Evolutionary conservation across 108 stramenopile genomes (phyloP), one percentile per base, ranked within the genome.

Genomic region (Skeletonema tropicum): DNA sequence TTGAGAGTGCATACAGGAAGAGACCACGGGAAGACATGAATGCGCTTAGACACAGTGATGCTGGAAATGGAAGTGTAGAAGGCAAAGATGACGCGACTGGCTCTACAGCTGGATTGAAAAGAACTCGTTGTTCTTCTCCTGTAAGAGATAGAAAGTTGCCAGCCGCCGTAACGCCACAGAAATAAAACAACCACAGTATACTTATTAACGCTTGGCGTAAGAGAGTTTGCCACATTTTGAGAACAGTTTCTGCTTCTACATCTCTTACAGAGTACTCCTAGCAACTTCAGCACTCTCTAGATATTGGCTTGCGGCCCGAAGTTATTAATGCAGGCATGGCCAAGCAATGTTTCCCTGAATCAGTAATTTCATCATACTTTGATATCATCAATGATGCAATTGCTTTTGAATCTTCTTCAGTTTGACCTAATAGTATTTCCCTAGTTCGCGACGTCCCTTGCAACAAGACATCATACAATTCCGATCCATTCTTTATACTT

Each of bases 401-500:
- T 10, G 83, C 78, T 19, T 26, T 9, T 0, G 69, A 21, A 42
- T 83, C 68, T 57, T 75, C 79, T 12, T 66, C 46, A 2, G 74
- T 69, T 70, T 83, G 83, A 29, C 74, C 64, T 26, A 57, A 64
- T 36, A 83, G 60, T 17, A 83, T 29, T 46, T 83, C 83, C 48
- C 73, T 75, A 19, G 83, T 83, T 57, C 83, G 49, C 12, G 79
- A 74, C 7, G 83, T 83, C 17, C 83, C 83, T 23, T 80, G 75
- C 60, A 71, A 67, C 21, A 83, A 60, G 49, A 80, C 33, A 23
- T 76, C 68, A 76, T 80, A 76, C 57, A 83, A 32, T 74, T 65
- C 76, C 15, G 25, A 13, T 21, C 79, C 78, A 70, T 70, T 59
- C 55, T 76, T 52, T 39, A 83, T 52, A 70, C 80, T 83, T 59